Evolutionary conservation across 257 asterid species (phyloP), one percentile per base, ranked within the genome.

Genomic region (Plectranthus barbatus): DNA sequence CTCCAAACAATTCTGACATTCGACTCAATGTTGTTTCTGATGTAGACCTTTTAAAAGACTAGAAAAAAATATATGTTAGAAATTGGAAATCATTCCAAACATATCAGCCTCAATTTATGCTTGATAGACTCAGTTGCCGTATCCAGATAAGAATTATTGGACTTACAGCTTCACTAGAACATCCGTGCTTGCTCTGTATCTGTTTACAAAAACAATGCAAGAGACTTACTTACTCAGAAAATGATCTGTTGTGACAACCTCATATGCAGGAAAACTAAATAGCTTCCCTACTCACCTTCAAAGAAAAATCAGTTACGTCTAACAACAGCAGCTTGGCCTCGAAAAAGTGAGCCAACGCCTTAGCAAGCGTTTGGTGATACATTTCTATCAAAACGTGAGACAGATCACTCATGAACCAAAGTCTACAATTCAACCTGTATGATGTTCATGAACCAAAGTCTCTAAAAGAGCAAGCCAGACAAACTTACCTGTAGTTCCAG

Each of bases 101-200:
- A 9, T 37, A 11, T 37, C 41, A 3, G 11, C 10, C 8, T 23
- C n/a, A n/a, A n/a, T n/a, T n/a, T n/a, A n/a, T n/a, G n/a, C n/a
- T n/a, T n/a, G n/a, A n/a, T n/a, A n/a, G n/a, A n/a, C n/a, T n/a
- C n/a, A n/a, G n/a, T n/a, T n/a, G n/a, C n/a, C n/a, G n/a, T n/a
- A n/a, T n/a, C n/a, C 59, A 13, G 40, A 52, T 11, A 51, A 54
- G 66, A 12, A 57, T 14, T 6, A 40, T 62, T 9, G 44, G n/a
- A 77, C 96, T 87, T 77, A 90, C 95, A 55, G 85, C 21, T 69
- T 79, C 80, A 66, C 70, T 85, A 13, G 73, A 8, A 64, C 76
- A 72, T 39, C 97, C 97, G 45, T 85, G 84, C 76, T 87, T 90
- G 86, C 85, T 77, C 72, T 80, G 94, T 34, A 90, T 80, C 97